Conservation (phyloP, 129 eudicot genomes). For the carrot (Daucus carota) region DNA sequence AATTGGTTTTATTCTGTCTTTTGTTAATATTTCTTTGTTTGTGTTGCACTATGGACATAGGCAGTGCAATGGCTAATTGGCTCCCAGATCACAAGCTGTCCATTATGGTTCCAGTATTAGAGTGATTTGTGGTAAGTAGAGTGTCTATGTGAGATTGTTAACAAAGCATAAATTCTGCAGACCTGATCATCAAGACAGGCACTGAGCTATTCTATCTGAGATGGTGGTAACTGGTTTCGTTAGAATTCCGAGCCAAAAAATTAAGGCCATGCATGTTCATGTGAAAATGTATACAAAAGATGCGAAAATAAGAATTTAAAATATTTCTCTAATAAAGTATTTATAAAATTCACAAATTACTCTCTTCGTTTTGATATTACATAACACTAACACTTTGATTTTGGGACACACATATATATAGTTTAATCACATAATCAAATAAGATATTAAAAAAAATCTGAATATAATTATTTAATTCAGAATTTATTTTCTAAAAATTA, state of each 20-base stretch:
- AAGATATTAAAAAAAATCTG: too few relatives aligned
- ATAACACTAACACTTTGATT: too few relatives aligned
- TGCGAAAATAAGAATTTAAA: too few relatives aligned
- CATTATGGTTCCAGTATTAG: constrained; percentile 82
- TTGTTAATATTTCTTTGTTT: constrained; percentile 6
- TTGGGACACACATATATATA: too few relatives aligned
- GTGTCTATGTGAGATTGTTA: not conserved
- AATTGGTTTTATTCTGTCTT: not conserved
- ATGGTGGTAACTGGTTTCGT: not conserved
- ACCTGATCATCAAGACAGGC: not conserved
- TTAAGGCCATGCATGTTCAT: too few relatives aligned
- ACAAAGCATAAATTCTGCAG: not conserved
- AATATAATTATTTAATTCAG: too few relatives aligned
- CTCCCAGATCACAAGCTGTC: constrained; percentile 65
- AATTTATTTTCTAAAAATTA: too few relatives aligned
- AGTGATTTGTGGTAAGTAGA: constrained; percentile 87
- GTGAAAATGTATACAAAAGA: too few relatives aligned
- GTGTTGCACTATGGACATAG: constrained; percentile 59
- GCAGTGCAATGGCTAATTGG: constrained; percentile 64
- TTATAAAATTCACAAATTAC: too few relatives aligned
- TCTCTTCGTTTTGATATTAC: too few relatives aligned
- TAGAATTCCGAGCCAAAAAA: not conserved
- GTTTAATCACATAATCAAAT: too few relatives aligned
- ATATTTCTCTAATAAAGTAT: too few relatives aligned
- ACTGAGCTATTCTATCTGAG: not conserved